A percentile compares a stretch with the other conserved stretches of the same genome.
Evolutionary conservation across 2,329 filamentous ascomycete genomes (phyloP).

Genomic region (Fusarium newnesense): DNA sequence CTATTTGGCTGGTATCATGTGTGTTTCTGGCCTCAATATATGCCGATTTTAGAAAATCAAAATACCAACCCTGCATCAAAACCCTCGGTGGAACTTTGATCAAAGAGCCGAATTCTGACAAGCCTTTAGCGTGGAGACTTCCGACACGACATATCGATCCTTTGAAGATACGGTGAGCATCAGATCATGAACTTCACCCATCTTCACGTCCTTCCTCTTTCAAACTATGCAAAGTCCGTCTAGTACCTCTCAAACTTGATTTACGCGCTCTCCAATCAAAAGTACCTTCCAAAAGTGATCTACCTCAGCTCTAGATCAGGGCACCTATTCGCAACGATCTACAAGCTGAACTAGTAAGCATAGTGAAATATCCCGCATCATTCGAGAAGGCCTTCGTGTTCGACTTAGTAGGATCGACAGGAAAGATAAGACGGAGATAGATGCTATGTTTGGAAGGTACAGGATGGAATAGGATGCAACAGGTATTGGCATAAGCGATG

Average conservation of each 20-base stretch:
- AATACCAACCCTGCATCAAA: background rate
- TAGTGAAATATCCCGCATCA: background rate
- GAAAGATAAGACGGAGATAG: constrained; percentile 10
- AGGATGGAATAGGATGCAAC: background rate
- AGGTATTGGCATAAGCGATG: background rate
- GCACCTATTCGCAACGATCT: background rate
- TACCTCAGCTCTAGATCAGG: background rate
- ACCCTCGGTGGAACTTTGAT: background rate
- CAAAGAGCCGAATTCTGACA: background rate
- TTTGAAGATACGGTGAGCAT: background rate
- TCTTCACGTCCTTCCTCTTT: constrained; percentile 2
- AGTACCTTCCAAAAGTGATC: constrained; percentile 3
- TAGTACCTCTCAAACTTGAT: background rate
- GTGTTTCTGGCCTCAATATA: no score
- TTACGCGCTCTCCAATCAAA: background rate
- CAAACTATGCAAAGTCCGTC: background rate
- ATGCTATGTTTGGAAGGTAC: constrained; percentile 20
- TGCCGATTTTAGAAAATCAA: no score
- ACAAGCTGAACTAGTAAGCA: background rate
- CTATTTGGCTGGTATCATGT: rapidly evolving
- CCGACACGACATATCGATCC: background rate
- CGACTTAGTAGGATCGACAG: background rate
- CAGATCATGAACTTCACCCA: background rate
- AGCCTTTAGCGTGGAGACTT: background rate
- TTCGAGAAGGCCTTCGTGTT: background rate